A percentile compares a stretch with the other conserved stretches of the same genome.
Evolutionary conservation across 228 moss, liverwort and hornwort genomes (phyloP).

Genomic region (Sphagnum magellanicum): DNA sequence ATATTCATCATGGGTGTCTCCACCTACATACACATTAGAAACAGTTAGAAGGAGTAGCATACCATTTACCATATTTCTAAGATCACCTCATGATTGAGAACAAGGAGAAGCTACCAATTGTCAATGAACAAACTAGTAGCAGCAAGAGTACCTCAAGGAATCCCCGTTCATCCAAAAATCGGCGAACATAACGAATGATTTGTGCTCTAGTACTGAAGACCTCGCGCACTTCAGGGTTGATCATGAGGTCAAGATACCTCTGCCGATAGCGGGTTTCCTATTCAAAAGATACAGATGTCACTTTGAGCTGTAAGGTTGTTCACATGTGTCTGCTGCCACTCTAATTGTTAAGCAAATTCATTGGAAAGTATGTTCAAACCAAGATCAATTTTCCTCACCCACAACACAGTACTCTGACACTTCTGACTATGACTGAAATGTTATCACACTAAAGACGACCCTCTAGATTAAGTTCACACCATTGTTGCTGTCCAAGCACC

Average conservation of each 20-base stretch:
- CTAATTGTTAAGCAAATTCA: background rate
- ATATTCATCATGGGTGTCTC: slow-evolving; percentile 99
- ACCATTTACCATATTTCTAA: no score
- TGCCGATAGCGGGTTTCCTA: slow-evolving; percentile 97
- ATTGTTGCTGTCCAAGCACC: no score
- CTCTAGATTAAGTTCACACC: no score
- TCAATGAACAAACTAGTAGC: background rate
- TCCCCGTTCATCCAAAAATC: slow-evolving; percentile 59
- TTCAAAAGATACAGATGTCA: background rate
- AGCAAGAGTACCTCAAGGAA: slow-evolving; percentile 66
- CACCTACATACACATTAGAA: slow-evolving; percentile 31
- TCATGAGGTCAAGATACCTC: slow-evolving; percentile 80
- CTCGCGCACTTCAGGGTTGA: slow-evolving; percentile 73
- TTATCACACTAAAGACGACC: no score
- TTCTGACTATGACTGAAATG: no score
- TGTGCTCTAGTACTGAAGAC: slow-evolving; percentile 86
- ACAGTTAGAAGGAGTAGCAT: background rate
- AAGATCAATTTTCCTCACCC: background rate
- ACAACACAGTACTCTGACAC: no score
- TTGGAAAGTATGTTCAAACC: background rate
- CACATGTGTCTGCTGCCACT: background rate
- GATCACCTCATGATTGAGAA: no score
- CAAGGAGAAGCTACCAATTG: background rate
- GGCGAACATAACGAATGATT: slow-evolving; percentile 65
- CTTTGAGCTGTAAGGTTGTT: background rate